Base-by-base conservation (phyloP, 768 basidiomycete genomes). In the Termitomyces sp. region DNA sequence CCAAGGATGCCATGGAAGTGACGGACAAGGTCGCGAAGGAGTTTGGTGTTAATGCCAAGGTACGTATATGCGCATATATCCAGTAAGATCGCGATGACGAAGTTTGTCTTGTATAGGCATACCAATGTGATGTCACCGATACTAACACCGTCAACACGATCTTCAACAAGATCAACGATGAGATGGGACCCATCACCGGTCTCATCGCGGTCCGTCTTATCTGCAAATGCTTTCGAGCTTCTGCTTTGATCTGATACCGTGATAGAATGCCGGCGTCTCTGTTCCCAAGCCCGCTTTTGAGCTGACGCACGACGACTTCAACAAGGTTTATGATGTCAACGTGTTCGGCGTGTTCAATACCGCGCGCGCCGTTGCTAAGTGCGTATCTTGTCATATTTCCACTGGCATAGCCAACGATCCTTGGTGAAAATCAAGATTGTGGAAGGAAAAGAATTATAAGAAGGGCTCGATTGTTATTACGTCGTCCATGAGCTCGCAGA, bases 301-400 rank as follows among this genome's bases (percentile, higher is more conserved):
- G 2, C 68, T 88, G 56, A 75, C 74, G 1, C 64, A 73, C 4
- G 79, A 83, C 0, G 87, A 89, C 56, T 88, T 85, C 70, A 64
- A 74, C 1, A 70, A 67, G 13, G 78, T 87, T 0, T 87, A 78
- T 60, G 74, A 76, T 49, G 80, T 82, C 16, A 89, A 88, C 59
- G 85, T 88, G 8, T 81, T 78, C 30, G 87, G 86, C 1, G 86
- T 86, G 1, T 87, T 86, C 74, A 86, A 87, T 59, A 80, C 79
- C 5, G 78, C 81, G 18, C 78, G 82, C 13, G 85, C 82, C 2
- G 81, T 79, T 18, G 84, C 85, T 1, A 79, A 79, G 82, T 83
- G 58, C 10, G 76, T 63, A 3, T 16, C 1, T 24, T 34, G 18
- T 18, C 5, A 9, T 27, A 7, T 27, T 0, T n/a, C 0, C 22